These are phyloP conservation scores for Trichoderma polysporum DNA, from an alignment of 2,329 filamentous ascomycete genomes.

Conservation along the genomic window DNA sequence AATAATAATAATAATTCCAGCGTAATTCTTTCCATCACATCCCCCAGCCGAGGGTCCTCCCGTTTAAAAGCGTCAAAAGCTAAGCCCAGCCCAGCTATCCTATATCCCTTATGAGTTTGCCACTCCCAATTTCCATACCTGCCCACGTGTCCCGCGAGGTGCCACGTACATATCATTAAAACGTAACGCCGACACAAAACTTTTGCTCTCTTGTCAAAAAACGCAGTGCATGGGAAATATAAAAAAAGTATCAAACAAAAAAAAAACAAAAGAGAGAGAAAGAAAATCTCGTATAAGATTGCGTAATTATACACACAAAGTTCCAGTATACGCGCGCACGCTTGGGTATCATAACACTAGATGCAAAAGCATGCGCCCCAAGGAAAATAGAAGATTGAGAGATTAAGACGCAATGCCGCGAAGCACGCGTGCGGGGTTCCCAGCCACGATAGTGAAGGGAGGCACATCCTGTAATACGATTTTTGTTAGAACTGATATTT, in stretches of 20 bases:
- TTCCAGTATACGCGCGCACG: slow-evolving; percentile 14
- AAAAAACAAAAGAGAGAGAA: background rate
- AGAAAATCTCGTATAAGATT: background rate
- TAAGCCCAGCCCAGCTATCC: slow-evolving; percentile 11
- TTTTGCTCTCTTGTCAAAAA: slow-evolving; percentile 11
- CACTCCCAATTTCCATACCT: slow-evolving; percentile 7
- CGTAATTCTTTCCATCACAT: background rate
- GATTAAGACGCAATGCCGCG: slow-evolving; percentile 37
- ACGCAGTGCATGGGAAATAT: background rate
- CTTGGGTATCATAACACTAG: slow-evolving; percentile 36
- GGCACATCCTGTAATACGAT: slow-evolving; percentile 54
- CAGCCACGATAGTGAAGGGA: slow-evolving; percentile 66
- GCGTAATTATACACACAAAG: slow-evolving; percentile 27
- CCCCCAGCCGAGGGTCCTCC: background rate
- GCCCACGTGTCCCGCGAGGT: slow-evolving; percentile 7
- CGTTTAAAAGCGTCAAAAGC: background rate
- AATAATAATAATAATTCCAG: background rate
- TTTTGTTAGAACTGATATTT: slow-evolving; percentile 24
- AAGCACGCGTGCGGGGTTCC: slow-evolving; percentile 64
- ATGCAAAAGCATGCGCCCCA: slow-evolving; percentile 23
- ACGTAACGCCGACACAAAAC: slow-evolving; percentile 8
- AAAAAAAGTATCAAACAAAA: background rate
- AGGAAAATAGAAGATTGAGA: background rate
- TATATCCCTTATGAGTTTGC: slow-evolving; percentile 8
- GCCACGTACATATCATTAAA: slow-evolving; percentile 13